phyloP scores from a whole-genome alignment of 1,284 basidiomycete genomes.

The Ustilago hordei region DNA sequence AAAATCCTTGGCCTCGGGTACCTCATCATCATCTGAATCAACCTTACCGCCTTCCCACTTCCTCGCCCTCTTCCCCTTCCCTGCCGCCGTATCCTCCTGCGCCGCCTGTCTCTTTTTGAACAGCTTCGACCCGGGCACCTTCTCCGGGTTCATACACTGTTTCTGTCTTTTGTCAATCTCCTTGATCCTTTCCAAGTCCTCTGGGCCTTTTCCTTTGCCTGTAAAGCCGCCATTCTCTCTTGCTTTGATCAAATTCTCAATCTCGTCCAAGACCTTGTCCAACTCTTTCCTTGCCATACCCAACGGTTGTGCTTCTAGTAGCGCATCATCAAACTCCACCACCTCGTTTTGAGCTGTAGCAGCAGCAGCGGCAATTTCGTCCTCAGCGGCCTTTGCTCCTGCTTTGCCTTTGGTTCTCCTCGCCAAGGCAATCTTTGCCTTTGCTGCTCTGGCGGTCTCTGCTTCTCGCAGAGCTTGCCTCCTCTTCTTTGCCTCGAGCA shows the following conservation, averaged over 20 bases:
- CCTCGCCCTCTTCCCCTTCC: constrained; percentile 17
- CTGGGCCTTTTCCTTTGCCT: constrained; percentile 24
- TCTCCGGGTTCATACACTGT: constrained; percentile 41
- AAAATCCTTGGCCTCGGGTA: constrained; percentile 20
- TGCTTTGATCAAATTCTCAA: constrained; percentile 26
- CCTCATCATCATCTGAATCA: constrained; percentile 41
- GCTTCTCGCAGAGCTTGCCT: constrained; percentile 15
- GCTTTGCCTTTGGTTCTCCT: constrained; percentile 33
- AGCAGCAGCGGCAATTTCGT: constrained; percentile 20
- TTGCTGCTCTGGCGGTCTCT: constrained; percentile 21
- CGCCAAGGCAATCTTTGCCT: constrained; percentile 28
- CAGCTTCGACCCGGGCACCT: constrained; percentile 19
- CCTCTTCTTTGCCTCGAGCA: constrained; percentile 12
- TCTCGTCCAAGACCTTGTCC: constrained; percentile 75
- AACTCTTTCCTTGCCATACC: constrained; percentile 75
- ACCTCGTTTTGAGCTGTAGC: background rate
- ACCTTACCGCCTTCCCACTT: constrained; percentile 2
- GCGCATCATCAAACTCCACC: constrained; percentile 38
- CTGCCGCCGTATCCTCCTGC: constrained; percentile 9
- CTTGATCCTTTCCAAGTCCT: constrained; percentile 54
- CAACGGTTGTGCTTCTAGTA: constrained; percentile 31
- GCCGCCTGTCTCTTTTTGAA: constrained; percentile 18
- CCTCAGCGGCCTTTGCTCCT: constrained; percentile 38
- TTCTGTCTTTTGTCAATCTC: constrained; percentile 53
- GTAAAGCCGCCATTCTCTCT: constrained; percentile 35